Conservation (phyloP, 23 red algal species). For the Pyropia haitanensis region DNA sequence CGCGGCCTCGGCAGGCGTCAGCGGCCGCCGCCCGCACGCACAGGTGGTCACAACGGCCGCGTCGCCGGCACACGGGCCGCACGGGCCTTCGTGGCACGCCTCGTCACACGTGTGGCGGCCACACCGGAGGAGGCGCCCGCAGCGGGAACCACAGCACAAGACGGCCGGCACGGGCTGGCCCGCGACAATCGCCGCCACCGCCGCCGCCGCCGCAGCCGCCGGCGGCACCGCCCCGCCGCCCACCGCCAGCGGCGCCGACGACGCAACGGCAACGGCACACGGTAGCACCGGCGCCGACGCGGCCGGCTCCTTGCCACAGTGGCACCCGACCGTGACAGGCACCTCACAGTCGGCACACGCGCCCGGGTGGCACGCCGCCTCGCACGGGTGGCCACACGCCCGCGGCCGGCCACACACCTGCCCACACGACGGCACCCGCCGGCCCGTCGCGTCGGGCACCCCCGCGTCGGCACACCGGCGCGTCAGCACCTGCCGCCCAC, state of each 20-base stretch:
- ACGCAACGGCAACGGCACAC: no score
- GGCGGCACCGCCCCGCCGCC: no score
- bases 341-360: constrained; percentile 25
- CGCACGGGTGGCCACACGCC: constrained; percentile 40
- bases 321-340: constrained; percentile 12
- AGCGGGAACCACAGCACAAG: constrained; percentile 19
- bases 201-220: no score
- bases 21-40: constrained; percentile 41
- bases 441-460: neutral
- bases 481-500: constrained; percentile 1
- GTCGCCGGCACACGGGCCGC: constrained; percentile 14
- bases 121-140: constrained; percentile 31
- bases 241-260: no score
- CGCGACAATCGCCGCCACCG: no score
- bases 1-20: constrained; percentile 9
- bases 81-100: constrained; percentile 47
- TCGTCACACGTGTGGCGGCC: constrained; percentile 37
- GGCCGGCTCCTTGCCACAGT: constrained; percentile 22
- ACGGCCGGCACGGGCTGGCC: neutral
- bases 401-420: constrained; percentile 8
- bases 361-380: constrained; percentile 54
- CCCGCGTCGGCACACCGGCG: neutral
- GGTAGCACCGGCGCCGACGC: no score
- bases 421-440: constrained; percentile 20
- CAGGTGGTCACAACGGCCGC: constrained; percentile 16